Conservation (phyloP, 176 grass and related monocot species). For the Alopecurus myosuroides region DNA sequence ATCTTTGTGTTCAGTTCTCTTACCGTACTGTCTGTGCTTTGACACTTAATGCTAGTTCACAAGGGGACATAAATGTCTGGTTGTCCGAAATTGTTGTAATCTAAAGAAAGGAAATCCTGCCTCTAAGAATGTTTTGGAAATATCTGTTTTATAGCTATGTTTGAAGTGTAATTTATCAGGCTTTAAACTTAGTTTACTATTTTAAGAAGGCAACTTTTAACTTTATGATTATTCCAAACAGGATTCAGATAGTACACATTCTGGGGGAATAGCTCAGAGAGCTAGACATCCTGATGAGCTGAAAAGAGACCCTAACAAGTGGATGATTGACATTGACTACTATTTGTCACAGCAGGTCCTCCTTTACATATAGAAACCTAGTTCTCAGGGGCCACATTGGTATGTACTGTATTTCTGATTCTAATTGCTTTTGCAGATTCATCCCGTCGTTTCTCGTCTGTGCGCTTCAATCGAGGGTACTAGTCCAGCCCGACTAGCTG, state of each 20-base stretch:
- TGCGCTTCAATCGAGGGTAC: slow-evolving; percentile 98
- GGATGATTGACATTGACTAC: slow-evolving; percentile 94
- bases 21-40: neutral
- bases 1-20: neutral
- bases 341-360: slow-evolving; percentile 94
- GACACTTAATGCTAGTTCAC: neutral
- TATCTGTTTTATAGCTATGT: slow-evolving; percentile 12
- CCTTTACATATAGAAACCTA: slow-evolving; percentile 9
- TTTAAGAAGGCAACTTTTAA: neutral
- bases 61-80: neutral
- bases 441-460: slow-evolving; percentile 93
- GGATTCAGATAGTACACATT: slow-evolving; percentile 50
- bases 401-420: slow-evolving; percentile 11
- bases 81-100: slow-evolving; percentile 8
- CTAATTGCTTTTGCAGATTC: slow-evolving; percentile 67
- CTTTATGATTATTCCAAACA: slow-evolving; percentile 30
- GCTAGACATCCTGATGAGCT: slow-evolving; percentile 95
- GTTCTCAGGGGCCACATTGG: neutral
- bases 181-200: slow-evolving; percentile 14
- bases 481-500: slow-evolving; percentile 87
- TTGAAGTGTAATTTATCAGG: slow-evolving; percentile 21
- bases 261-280: slow-evolving; percentile 85
- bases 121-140: neutral
- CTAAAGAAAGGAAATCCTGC: neutral
- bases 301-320: slow-evolving; percentile 61